Evolutionary conservation across 164 flowering plant species (phyloP).

Genomic region (Piper betle): DNA sequence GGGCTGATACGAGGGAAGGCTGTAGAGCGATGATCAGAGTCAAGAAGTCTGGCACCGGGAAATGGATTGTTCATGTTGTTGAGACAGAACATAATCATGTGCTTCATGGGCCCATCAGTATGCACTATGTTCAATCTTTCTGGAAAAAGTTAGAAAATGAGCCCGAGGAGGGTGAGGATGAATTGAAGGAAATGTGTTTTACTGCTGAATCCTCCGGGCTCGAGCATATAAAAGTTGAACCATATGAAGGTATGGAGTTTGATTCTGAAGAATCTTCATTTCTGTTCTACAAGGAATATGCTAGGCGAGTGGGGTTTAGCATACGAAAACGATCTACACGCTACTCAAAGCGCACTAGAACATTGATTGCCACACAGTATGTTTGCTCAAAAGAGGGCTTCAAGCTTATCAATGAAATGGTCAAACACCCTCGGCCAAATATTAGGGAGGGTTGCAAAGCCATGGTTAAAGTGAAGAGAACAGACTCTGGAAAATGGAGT

Average conservation of each 20-base stretch:
- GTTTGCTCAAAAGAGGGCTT: slow-evolving; percentile 49
- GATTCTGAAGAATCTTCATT: slow-evolving; percentile 53
- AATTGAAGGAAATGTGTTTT: background rate
- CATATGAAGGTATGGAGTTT: slow-evolving; percentile 69
- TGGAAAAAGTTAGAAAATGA: slow-evolving; percentile 33
- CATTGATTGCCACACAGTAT: slow-evolving; percentile 28
- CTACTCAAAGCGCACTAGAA: slow-evolving; percentile 36
- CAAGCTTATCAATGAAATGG: slow-evolving; percentile 23
- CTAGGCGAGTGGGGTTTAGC: slow-evolving; percentile 51
- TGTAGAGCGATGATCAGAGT: slow-evolving; percentile 65
- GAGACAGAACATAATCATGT: slow-evolving; percentile 72
- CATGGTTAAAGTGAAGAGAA: slow-evolving; percentile 43
- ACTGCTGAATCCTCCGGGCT: background rate
- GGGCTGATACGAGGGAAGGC: slow-evolving; percentile 38
- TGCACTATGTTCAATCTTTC: slow-evolving; percentile 67
- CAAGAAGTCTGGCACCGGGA: slow-evolving; percentile 56
- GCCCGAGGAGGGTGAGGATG: background rate
- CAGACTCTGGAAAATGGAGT: slow-evolving; percentile 48
- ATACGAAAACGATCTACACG: slow-evolving; percentile 28
- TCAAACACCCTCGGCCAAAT: slow-evolving; percentile 4
- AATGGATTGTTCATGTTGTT: slow-evolving; percentile 61
- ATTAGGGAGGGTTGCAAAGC: slow-evolving; percentile 49
- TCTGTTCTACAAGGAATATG: slow-evolving; percentile 54
- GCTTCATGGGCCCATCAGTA: slow-evolving; percentile 59
- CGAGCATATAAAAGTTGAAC: slow-evolving; percentile 20